Base-by-base conservation (phyloP, 129 eudicot species). In the Tagetes erecta region DNA sequence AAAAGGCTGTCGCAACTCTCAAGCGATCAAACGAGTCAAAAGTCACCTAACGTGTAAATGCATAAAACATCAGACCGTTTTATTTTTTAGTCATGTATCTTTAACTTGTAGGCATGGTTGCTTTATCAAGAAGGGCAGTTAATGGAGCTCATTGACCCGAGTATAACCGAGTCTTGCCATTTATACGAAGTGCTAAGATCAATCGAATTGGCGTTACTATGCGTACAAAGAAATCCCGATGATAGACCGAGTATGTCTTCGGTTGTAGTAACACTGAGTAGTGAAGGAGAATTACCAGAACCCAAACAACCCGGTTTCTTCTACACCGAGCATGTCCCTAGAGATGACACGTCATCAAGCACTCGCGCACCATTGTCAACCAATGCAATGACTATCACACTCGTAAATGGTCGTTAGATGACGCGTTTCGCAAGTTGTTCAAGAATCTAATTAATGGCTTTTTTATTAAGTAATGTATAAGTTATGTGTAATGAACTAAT, bases 181-280 rank as follows among this genome's bases (percentile, higher is more conserved):
- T 5, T 71, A 53, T 57, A 45, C 59, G 81, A 84, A 60, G 74
- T 84, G 71, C n/a, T 81, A 59, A 59, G 92, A 68, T 64, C 85
- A 64, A 76, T 76, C 31, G 83, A 84, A 33, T 11, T 87, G 3
- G 88, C 77, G 0, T 51, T 87, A 33, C 44, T 87, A 45, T 87
- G 92, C 38, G 88, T 79, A 9, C 92, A 87, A 66, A 83, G 84
- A 38, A 45, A 46, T 72, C 84, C 83, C 0, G 79, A 76, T 59
- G 88, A 84, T n/a, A 81, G 92, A 58, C 92, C 86, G 20, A 84
- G 35, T 62, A 87, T 84, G 92, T 75, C 83, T 8, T 46, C 82
- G 0, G 88, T 81, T 71, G 81, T 81, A 11, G 70, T 70, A 52
- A 79, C 77, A 80, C 41, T 87, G 74, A 68, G 79, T 59, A 76